Base-by-base conservation (phyloP, 2,329 filamentous ascomycete species). In the Passalora sequoiae region DNA sequence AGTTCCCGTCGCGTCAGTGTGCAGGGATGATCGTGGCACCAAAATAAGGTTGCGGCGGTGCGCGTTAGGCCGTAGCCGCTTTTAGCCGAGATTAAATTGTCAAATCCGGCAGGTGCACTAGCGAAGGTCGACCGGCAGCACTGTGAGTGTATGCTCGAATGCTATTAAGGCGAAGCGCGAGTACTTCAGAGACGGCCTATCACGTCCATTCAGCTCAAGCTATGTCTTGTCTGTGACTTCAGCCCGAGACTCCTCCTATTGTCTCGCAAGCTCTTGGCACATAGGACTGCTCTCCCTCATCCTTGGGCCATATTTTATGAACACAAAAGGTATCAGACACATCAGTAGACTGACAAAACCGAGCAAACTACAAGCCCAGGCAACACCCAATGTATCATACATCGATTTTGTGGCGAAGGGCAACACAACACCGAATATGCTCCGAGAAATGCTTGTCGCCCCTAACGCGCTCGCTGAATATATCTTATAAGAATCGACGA, bases 381-480 rank as follows among this genome's bases (percentile, higher is more conserved):
- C 78, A 45, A 81, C 77, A 9, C 84, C 85, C 17, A 89, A 71
- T 17, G 69, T 72, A 9, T 76, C 62, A 60, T 88, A 89, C 81
- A 89, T 67, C 0, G 70, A 68, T 40, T 56, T 60, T 16, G 69
- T 65, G 0, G 69, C 70, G 53, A 73, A 73, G 4, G 71, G 70
- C 19, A 73, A 46, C 1, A 69, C 61, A 0, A 86, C 87, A 46
- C 48, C 50, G 33, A 43, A 53, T 2, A 30, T 44, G 16, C 44
- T 48, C 9, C 44, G 28, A 17, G 47, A 45, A 19, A 48, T 47
- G 32, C 44, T 50, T 15, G 42, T 50, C 10, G 47, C 50, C n/a
- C 47, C 47, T 15, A 68, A 55, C 0, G 66, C 66, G 6, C 65
- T 67, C 4, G 66, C 66, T 2, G 64, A 66, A 47, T 65, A 68